Evolutionary conservation across 768 basidiomycete species (phyloP).

Genomic region (Auriscalpium orientale): DNA sequence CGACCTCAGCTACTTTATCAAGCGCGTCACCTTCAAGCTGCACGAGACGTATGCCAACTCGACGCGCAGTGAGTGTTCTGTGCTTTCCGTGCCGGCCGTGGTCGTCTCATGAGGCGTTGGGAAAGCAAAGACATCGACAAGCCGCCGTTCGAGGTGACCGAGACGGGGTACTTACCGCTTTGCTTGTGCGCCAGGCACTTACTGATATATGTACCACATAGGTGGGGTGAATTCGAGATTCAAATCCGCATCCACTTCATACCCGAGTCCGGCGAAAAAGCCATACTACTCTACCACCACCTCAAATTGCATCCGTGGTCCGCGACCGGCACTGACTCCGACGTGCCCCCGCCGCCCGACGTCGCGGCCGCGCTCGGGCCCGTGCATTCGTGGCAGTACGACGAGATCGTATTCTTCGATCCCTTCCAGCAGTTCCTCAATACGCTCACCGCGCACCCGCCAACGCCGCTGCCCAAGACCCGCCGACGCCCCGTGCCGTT

Average conservation of each 20-base stretch:
- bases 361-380: conserved; percentile 61
- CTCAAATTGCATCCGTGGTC: conserved; percentile 94
- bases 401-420: conserved; percentile 94
- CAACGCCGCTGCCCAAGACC: conserved; percentile 66
- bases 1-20: conserved; percentile 86
- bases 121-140: conserved; percentile 69
- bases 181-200: neutral
- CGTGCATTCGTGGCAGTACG: conserved; percentile 98
- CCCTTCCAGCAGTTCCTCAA: conserved; percentile 84
- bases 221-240: conserved; percentile 99
- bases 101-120: conserved; percentile 1
- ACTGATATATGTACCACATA: conserved; percentile 20
- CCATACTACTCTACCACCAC: conserved; percentile 81
- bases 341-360: conserved; percentile 61
- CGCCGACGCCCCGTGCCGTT: conserved; percentile 64
- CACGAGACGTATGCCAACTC: conserved; percentile 96
- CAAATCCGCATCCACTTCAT: conserved; percentile 88
- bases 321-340: conserved; percentile 51
- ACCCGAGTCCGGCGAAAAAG: conserved; percentile 85
- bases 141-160: conserved; percentile 89
- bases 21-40: conserved; percentile 93
- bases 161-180: conserved; percentile 65
- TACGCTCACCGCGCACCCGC: conserved; percentile 72
- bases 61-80: conserved; percentile 60
- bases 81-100: neutral